Conservation (phyloP, 768 basidiomycete species). For the Porphyrellus cyaneotinctus region DNA sequence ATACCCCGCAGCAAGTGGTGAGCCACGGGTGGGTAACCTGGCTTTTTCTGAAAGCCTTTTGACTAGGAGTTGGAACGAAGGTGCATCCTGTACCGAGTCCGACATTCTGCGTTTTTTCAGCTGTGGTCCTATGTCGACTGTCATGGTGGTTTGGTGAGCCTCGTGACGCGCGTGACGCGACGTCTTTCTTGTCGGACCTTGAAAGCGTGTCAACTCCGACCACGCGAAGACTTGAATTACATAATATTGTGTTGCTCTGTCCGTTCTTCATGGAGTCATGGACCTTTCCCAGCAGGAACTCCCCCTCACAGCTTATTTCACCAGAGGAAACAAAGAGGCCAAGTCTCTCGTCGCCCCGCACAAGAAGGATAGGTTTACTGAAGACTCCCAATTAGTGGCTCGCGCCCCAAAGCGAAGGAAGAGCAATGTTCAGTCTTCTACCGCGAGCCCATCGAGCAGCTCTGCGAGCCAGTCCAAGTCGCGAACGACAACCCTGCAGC, state of each 20-base stretch:
- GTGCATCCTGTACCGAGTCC: constrained; percentile 33
- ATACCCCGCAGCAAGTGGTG: constrained; percentile 85
- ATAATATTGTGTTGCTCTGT: not conserved
- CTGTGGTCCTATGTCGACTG: constrained; percentile 31
- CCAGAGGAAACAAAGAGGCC: constrained; percentile 11
- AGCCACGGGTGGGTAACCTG: constrained; percentile 81
- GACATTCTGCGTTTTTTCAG: constrained; percentile 63
- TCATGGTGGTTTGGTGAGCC: constrained; percentile 2
- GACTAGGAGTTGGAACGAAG: constrained; percentile 60
- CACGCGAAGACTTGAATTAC: too few relatives aligned
- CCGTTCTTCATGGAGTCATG: constrained; percentile 15
- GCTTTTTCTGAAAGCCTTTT: constrained; percentile 84
- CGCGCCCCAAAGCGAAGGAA: constrained; percentile 21
- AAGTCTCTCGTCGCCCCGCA: not conserved
- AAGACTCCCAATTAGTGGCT: constrained; percentile 2
- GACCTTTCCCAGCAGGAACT: constrained; percentile 33
- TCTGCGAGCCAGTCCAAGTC: constrained; percentile 2
- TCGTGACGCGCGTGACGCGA: constrained; percentile 18
- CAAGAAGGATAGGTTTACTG: constrained; percentile 5
- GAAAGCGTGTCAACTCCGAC: constrained; percentile 42
- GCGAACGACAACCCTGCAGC: constrained; percentile 6
- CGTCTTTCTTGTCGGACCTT: constrained; percentile 25
- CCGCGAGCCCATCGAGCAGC: not conserved
- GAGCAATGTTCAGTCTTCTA: not conserved
- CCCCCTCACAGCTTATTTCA: constrained; percentile 29